phyloP scores from a whole-genome alignment of 208 protist species.

The Crithidia expoeki region DNA sequence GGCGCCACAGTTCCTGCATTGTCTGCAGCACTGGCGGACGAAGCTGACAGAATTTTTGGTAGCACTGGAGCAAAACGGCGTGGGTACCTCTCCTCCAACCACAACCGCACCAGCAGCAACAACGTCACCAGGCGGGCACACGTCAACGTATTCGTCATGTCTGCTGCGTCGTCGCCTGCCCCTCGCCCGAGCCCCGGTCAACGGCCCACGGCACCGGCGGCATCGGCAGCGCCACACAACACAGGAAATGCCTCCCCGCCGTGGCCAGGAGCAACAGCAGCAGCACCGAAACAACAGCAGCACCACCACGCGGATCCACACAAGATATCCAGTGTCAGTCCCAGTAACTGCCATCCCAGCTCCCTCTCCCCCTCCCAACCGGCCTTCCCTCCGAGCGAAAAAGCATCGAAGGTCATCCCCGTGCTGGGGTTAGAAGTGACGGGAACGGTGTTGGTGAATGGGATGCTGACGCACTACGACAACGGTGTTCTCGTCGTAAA shows the following conservation, averaged over 20 bases:
- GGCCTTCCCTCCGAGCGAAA: background rate
- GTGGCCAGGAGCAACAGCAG: background rate
- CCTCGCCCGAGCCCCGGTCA: background rate
- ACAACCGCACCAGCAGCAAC: slow-evolving; percentile 10
- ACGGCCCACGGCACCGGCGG: background rate
- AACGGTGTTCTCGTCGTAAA: slow-evolving; percentile 72
- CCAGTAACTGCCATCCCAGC: background rate
- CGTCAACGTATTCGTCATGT: background rate
- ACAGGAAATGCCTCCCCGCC: background rate
- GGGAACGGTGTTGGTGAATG: slow-evolving; percentile 56
- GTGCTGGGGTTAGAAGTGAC: slow-evolving; percentile 71
- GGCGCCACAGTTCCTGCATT: slow-evolving; percentile 70
- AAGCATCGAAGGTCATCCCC: slow-evolving; percentile 17
- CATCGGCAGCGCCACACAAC: background rate
- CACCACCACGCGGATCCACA: background rate
- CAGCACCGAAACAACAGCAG: no score
- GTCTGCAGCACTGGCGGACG: slow-evolving; percentile 69
- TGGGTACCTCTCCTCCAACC: no score
- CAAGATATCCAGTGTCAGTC: background rate
- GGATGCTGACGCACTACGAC: slow-evolving; percentile 54
- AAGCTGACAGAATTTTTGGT: slow-evolving; percentile 47
- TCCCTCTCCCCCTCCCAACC: slow-evolving; percentile 13
- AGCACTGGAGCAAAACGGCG: slow-evolving; percentile 10
- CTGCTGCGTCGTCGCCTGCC: background rate
- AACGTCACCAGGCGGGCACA: background rate